These are phyloP conservation scores for Penicillium sp. DNA, from an alignment of 2,329 filamentous ascomycete genomes.

Conservation along the genomic window DNA sequence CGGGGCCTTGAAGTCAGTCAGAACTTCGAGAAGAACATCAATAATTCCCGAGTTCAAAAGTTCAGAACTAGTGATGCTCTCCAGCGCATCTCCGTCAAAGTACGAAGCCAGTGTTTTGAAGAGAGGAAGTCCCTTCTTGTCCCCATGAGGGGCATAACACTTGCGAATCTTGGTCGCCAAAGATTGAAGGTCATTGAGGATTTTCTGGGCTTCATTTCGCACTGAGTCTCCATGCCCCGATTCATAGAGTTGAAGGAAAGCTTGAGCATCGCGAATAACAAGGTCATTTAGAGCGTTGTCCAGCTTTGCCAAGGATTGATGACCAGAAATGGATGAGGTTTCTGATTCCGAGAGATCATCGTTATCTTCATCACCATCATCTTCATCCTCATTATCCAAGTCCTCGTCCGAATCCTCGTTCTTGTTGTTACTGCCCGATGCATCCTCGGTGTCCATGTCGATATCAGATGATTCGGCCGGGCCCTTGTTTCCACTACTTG, in stretches of 20 bases:
- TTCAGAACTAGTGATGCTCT: conserved; percentile 95
- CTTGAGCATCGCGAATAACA: conserved; percentile 75
- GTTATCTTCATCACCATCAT: conserved; percentile 50
- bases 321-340: conserved; percentile 58
- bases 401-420: conserved; percentile 53
- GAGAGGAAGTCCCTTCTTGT: conserved; percentile 59
- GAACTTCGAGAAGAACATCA: conserved; percentile 75
- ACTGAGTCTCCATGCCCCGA: conserved; percentile 71
- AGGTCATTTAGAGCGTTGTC: conserved; percentile 63
- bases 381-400: conserved; percentile 54
- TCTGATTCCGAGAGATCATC: conserved; percentile 64
- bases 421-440: conserved; percentile 36
- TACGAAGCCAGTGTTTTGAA: conserved; percentile 77
- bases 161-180: conserved; percentile 71
- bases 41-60: conserved; percentile 89
- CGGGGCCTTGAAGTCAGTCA: conserved; percentile 61
- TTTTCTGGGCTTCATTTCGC: conserved; percentile 75
- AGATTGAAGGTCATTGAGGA: conserved; percentile 69
- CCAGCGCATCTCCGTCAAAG: conserved; percentile 83
- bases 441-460: conserved; percentile 19
- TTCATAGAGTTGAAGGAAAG: conserved; percentile 82
- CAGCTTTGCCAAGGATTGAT: conserved; percentile 38
- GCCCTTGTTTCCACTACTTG: conserved; percentile 6
- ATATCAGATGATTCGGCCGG: conserved; percentile 13
- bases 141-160: conserved; percentile 60